Evolutionary conservation across 805 yeast genomes (phyloP), one percentile per base, ranked within the genome.

Genomic region (Ogataea sp.): DNA sequence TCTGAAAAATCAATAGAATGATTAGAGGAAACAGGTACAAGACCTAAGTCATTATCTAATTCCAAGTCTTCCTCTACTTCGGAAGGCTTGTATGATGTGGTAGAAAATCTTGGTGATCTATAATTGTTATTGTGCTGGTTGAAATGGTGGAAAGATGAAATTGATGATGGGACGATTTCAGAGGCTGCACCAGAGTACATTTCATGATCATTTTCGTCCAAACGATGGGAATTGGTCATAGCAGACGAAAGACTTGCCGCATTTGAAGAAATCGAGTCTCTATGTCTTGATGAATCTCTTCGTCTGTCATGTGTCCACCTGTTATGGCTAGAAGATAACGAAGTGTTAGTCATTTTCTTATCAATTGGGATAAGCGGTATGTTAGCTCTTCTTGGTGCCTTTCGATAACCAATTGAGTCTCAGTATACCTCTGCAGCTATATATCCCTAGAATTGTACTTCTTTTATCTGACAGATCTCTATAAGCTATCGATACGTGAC

Each of bases 101-200:
- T 21, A n/a, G 50, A 43, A 10, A 44, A 21, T 4, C 56, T 41
- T 1, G 58, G 59, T 8, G 60, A 51, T 32, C 49, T 47, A 36
- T 44, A 42, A 10, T 17, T 21, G 24, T 16, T 34, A 16, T 25
- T 27, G 13, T 27, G 43, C 31, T 35, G 40, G 33, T 43, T 43
- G 18, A 78, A 77, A 47, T 80, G 84, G 51, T 83, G 90, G 53
- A 83, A 80, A 3, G 88, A 75, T 0, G 85, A 75, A 44, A 83
- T 79, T 1, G 90, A 81, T 16, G 87, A 78, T 2, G 94, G 94
- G 33, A 83, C 75, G 34, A 78, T 73, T 46, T 80, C 86, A 2
- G 83, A 73, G 1, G 83, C 82, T 1, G 83, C 89, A 38, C 94
- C 94, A 3, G 85, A 77, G 56, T 72, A 83, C 65, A 81, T 76